Evolutionary conservation across 2,329 filamentous ascomycete species (phyloP).

Genomic region (Penicillium thymicola): DNA sequence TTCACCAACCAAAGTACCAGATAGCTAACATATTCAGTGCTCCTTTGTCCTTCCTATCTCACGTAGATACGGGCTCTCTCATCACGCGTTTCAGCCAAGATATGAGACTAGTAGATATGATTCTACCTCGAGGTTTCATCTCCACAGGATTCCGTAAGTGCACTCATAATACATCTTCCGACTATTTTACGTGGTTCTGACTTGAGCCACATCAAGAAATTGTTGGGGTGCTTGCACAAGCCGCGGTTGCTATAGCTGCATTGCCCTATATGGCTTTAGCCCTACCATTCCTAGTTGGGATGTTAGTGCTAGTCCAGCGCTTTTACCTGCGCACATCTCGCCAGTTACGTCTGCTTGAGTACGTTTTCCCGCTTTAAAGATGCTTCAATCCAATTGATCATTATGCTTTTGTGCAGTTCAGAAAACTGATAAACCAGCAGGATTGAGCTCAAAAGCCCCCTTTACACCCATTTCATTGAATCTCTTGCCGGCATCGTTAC

Average conservation of each 20-base stretch:
- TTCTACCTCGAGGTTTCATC: no score
- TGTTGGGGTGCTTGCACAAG: no score
- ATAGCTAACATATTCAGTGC: neutral
- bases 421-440: neutral
- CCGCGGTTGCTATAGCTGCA: no score
- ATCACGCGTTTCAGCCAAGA: no score
- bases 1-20: neutral
- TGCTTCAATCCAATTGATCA: neutral
- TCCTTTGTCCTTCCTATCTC: no score
- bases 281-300: slow-evolving; percentile 9
- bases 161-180: no score
- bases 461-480: slow-evolving; percentile 21
- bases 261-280: no score
- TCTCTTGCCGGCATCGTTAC: slow-evolving; percentile 14
- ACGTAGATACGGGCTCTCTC: no score
- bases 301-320: slow-evolving; percentile 13
- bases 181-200: no score
- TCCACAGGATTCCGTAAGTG: no score
- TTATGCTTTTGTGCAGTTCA: neutral
- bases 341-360: slow-evolving; percentile 18
- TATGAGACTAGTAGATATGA: no score
- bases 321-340: slow-evolving; percentile 19
- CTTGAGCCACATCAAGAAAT: no score
- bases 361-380: neutral
- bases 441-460: slow-evolving; percentile 19